phyloP scores from a whole-genome alignment of 2,329 filamentous ascomycete genomes.

The Diplodia intermedia region DNA sequence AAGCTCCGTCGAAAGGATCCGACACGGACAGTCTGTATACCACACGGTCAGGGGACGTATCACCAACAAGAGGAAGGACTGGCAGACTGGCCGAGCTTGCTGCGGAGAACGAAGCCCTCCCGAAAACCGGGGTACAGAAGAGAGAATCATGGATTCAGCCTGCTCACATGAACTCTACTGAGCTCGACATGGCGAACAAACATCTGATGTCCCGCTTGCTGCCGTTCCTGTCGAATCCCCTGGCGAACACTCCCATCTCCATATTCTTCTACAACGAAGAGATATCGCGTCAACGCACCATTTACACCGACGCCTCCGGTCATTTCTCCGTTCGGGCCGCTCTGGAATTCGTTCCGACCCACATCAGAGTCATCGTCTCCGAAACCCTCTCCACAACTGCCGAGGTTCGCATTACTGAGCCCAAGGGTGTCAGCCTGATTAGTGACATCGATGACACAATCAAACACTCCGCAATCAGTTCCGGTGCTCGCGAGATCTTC shows the following conservation, averaged over 20 bases:
- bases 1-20: slow-evolving; percentile 61
- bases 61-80: slow-evolving; percentile 35
- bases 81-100: slow-evolving; percentile 31
- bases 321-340: slow-evolving; percentile 84
- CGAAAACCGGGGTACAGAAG: slow-evolving; percentile 52
- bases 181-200: slow-evolving; percentile 79
- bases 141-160: slow-evolving; percentile 59
- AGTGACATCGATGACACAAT: slow-evolving; percentile 98
- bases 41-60: slow-evolving; percentile 43
- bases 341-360: slow-evolving; percentile 87
- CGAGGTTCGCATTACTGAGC: slow-evolving; percentile 76
- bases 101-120: slow-evolving; percentile 34
- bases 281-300: slow-evolving; percentile 81
- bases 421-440: slow-evolving; percentile 85
- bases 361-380: slow-evolving; percentile 84
- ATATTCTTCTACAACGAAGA: slow-evolving; percentile 93
- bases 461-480: slow-evolving; percentile 89
- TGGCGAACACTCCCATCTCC: slow-evolving; percentile 79
- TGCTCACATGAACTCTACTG: slow-evolving; percentile 73
- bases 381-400: slow-evolving; percentile 84
- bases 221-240: slow-evolving; percentile 87
- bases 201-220: slow-evolving; percentile 86
- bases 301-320: slow-evolving; percentile 84
- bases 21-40: slow-evolving; percentile 50
- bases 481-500: slow-evolving; percentile 91